phyloP scores from a whole-genome alignment of 2,329 filamentous ascomycete species.

The Scedosporium apiospermum region DNA sequence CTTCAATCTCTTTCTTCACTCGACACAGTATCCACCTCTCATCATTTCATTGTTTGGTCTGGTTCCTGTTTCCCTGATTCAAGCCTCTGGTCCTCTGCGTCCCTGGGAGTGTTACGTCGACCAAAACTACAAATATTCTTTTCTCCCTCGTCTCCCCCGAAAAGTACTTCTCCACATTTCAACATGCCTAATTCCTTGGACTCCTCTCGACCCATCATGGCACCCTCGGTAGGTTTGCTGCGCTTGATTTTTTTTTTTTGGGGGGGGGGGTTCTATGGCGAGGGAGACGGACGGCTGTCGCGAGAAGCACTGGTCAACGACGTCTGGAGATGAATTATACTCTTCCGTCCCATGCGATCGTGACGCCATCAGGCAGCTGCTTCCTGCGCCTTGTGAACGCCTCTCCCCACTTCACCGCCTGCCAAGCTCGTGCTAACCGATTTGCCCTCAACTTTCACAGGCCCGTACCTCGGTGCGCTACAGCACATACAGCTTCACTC shows the following conservation, averaged over 20 bases:
- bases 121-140: slow-evolving; percentile 3
- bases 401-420: slow-evolving; percentile 1
- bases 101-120: background rate
- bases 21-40: background rate
- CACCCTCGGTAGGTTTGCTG: slow-evolving; percentile 43
- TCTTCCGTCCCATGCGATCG: background rate
- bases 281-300: no score
- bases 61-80: background rate
- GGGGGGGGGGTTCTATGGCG: no score
- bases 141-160: background rate
- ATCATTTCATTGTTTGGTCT: background rate
- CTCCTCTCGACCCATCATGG: slow-evolving; percentile 53
- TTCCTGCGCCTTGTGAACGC: background rate
- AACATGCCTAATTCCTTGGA: slow-evolving; percentile 50
- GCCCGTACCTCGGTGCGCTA: slow-evolving; percentile 45
- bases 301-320: no score
- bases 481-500: slow-evolving; percentile 53
- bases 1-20: background rate
- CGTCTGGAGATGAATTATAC: background rate
- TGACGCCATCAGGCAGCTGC: no score
- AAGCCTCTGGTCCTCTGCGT: background rate
- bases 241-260: no score
- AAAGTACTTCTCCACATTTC: slow-evolving; percentile 6
- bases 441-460: slow-evolving; percentile 18
- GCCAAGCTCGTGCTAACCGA: slow-evolving; percentile 9